Evolutionary conservation across 257 asterid species (phyloP).

Genomic region (Solanum piurae): DNA sequence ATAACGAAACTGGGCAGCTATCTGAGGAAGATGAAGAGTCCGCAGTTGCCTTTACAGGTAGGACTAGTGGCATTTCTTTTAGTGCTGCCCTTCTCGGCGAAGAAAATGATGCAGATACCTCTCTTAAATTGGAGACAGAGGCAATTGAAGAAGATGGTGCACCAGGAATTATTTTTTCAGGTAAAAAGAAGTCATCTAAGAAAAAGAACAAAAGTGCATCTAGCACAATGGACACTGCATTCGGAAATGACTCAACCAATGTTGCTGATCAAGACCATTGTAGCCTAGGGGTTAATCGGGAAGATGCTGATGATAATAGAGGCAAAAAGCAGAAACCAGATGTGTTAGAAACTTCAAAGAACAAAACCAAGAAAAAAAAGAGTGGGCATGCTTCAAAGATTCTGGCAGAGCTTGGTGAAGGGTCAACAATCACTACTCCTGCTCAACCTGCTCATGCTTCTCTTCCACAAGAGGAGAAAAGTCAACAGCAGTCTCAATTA

Average conservation of each 20-base stretch:
- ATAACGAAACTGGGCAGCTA: conserved; percentile 16
- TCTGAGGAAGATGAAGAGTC: conserved; percentile 38
- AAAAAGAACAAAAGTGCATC: conserved; percentile 39
- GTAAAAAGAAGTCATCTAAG: conserved; percentile 80
- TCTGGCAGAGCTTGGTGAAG: conserved; percentile 67
- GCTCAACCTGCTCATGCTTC: neutral
- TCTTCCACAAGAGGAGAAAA: neutral
- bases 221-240: conserved; percentile 20
- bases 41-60: conserved; percentile 42
- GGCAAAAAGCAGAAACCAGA: conserved; percentile 14
- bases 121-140: conserved; percentile 23
- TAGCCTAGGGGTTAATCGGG: neutral
- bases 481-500: neutral
- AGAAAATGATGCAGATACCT: conserved; percentile 30
- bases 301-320: neutral
- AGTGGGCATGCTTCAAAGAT: conserved; percentile 49
- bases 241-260: conserved; percentile 6
- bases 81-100: neutral
- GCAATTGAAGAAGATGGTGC: conserved; percentile 34
- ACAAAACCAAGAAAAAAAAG: conserved; percentile 76
- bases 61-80: conserved; percentile 9
- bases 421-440: conserved; percentile 16
- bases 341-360: conserved; percentile 44
- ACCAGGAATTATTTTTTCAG: conserved; percentile 38
- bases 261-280: conserved; percentile 9